These are phyloP conservation scores for Canavalia gladiata DNA, from an alignment of 306 rosid genomes.

Conservation along the genomic window DNA sequence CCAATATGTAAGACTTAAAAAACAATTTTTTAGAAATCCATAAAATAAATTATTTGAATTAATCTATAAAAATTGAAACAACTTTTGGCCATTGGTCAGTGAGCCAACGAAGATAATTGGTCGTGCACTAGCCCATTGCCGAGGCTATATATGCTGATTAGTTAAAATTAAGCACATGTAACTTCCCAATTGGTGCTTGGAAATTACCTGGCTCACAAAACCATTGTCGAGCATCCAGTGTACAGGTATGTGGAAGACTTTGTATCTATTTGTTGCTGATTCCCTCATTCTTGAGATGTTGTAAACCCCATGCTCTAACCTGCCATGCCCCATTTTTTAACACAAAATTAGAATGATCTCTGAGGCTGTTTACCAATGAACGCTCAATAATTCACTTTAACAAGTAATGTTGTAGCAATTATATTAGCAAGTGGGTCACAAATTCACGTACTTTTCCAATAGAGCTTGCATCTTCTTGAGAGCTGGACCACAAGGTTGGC, in stretches of 20 bases:
- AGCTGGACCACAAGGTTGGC: constrained; percentile 80
- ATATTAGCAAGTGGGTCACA: constrained; percentile 22
- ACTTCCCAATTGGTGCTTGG: constrained; percentile 6
- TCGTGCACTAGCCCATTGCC: neutral
- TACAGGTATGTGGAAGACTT: constrained; percentile 76
- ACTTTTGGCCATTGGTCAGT: neutral
- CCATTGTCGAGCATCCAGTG: constrained; percentile 93
- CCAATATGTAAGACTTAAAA: neutral
- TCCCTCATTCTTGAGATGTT: constrained; percentile 88
- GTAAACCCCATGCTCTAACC: constrained; percentile 89
- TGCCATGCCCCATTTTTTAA: constrained; percentile 45
- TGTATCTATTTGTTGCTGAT: constrained; percentile 80
- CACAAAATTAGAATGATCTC: constrained; percentile 9
- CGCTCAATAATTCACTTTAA: neutral
- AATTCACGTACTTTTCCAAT: constrained; percentile 73
- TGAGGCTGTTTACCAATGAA: neutral
- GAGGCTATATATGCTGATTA: neutral
- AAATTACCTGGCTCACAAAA: constrained; percentile 76
- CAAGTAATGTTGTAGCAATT: neutral
- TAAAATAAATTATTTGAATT: neutral
- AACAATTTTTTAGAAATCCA: constrained; percentile 9
- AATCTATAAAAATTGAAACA: constrained; percentile 39
- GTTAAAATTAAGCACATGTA: constrained; percentile 19
- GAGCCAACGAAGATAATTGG: constrained; percentile 10
- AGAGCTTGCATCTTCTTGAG: constrained; percentile 92